Percentiles rank a stretch among this genome's conserved stretches.
Conservation (phyloP, 2,329 filamentous ascomycete species). For the Xylariaceae sp. region DNA sequence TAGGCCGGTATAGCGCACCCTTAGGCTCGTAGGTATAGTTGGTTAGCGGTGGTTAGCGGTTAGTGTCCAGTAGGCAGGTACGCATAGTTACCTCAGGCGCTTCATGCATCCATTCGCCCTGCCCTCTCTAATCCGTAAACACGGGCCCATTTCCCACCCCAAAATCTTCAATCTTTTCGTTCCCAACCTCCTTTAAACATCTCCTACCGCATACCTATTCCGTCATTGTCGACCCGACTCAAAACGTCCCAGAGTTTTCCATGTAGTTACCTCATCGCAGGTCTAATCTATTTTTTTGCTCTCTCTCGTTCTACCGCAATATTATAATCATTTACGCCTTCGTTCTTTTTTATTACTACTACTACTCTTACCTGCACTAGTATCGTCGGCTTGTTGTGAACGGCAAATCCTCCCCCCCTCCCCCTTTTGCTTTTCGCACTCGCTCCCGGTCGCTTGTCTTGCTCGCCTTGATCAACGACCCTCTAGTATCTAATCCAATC, state of each 20-base stretch:
- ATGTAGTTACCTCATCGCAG: constrained; percentile 9
- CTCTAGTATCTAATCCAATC: constrained; percentile 14
- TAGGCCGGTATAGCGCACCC: background rate
- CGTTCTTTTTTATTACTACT: constrained; percentile 3
- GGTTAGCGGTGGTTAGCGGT: no score
- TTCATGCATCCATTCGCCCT: constrained; percentile 1
- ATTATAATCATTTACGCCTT: constrained; percentile 14
- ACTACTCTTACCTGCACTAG: no score
- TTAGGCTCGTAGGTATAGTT: no score
- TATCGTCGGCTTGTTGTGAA: background rate
- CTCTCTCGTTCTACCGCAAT: constrained; percentile 5
- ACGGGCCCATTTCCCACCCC: constrained; percentile 9
- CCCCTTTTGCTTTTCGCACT: constrained; percentile 12
- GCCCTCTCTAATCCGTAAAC: constrained; percentile 10
- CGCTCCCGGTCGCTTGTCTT: constrained; percentile 12
- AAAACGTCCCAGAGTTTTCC: constrained; percentile 4
- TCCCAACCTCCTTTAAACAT: constrained; percentile 21
- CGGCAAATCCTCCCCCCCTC: constrained; percentile 4
- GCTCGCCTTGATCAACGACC: constrained; percentile 11
- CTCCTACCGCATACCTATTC: constrained; percentile 12
- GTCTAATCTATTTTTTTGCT: constrained; percentile 9
- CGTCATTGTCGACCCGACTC: constrained; percentile 13
- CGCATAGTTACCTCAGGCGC: background rate
- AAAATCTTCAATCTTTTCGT: constrained; percentile 13
- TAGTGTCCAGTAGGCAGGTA: background rate